These are phyloP conservation scores for Speleostelium caveatum DNA, from an alignment of 78 protist genomes.

Conservation along the genomic window DNA sequence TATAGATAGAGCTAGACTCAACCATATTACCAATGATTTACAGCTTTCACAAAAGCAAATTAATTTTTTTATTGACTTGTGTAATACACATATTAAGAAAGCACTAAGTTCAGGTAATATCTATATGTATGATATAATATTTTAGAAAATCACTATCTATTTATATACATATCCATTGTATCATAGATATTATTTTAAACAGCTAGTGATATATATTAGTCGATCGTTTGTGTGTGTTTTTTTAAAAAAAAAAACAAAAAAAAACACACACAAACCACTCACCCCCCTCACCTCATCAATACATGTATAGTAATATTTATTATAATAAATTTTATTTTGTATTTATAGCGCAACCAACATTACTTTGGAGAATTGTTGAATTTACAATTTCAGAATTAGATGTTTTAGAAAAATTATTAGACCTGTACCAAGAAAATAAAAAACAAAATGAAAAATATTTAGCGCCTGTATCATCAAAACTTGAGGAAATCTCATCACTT, in stretches of 20 bases:
- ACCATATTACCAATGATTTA: neutral
- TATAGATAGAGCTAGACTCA: neutral
- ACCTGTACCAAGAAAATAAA: conserved; percentile 24
- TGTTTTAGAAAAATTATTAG: conserved; percentile 20
- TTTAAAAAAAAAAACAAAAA: too few relatives aligned
- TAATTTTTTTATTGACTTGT: conserved; percentile 15
- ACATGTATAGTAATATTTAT: neutral
- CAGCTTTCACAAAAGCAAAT: neutral
- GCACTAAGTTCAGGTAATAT: conserved; percentile 25
- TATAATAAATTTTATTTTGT: neutral
- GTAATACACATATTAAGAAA: conserved; percentile 14
- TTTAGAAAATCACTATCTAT: neutral
- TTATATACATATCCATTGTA: neutral
- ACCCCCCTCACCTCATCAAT: neutral
- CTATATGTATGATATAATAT: too few relatives aligned
- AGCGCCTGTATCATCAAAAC: conserved; percentile 18
- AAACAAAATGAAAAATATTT: conserved; percentile 20
- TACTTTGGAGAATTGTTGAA: conserved; percentile 60
- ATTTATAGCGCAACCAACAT: conserved; percentile 45
- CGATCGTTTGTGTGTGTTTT: too few relatives aligned
- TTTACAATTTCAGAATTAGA: conserved; percentile 57
- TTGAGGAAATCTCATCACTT: conserved; percentile 40
- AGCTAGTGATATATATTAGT: too few relatives aligned
- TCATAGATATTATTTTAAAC: too few relatives aligned
- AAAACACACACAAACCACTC: too few relatives aligned